A percentile compares a stretch with the other conserved stretches of the same genome.
These are phyloP conservation scores for Ganoderma boninense DNA, from an alignment of 1,284 basidiomycete species.

Conservation along the genomic window DNA sequence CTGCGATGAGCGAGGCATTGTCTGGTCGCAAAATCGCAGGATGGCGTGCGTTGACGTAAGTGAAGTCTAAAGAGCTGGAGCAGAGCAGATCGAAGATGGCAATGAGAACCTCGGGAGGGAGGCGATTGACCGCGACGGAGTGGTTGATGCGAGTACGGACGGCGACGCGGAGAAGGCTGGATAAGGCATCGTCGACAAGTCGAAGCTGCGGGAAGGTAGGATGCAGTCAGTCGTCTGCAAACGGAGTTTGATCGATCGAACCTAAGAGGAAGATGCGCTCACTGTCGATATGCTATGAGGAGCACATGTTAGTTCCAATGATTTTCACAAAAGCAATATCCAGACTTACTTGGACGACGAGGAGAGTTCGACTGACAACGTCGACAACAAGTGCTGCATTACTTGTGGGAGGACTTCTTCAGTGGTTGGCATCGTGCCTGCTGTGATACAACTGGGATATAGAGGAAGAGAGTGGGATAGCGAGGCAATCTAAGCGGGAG, in stretches of 20 bases:
- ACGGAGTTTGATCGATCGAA: no score
- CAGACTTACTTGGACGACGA: not conserved
- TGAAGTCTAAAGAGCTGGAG: not conserved
- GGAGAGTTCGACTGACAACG: not conserved
- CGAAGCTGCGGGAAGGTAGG: not conserved
- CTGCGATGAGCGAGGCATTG: slow-evolving; percentile 7
- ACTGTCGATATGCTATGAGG: no score
- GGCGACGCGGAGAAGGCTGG: not conserved
- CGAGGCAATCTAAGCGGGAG: no score
- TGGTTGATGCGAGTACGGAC: not conserved
- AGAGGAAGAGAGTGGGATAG: no score
- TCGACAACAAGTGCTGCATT: not conserved
- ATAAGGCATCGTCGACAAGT: not conserved
- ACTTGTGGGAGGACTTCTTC: not conserved
- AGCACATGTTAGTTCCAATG: no score
- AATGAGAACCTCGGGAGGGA: slow-evolving; percentile 9
- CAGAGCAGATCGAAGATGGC: slow-evolving; percentile 6
- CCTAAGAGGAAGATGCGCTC: no score
- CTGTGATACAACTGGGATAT: not conserved
- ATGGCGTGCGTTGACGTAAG: not conserved
- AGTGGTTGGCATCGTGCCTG: not conserved
- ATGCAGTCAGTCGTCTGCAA: not conserved
- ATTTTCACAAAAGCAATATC: no score
- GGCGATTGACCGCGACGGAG: not conserved
- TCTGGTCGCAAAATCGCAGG: not conserved